Evolutionary conservation across 805 yeast species (phyloP), one percentile per base, ranked within the genome.

Genomic region (Myxozyma nipponensis): DNA sequence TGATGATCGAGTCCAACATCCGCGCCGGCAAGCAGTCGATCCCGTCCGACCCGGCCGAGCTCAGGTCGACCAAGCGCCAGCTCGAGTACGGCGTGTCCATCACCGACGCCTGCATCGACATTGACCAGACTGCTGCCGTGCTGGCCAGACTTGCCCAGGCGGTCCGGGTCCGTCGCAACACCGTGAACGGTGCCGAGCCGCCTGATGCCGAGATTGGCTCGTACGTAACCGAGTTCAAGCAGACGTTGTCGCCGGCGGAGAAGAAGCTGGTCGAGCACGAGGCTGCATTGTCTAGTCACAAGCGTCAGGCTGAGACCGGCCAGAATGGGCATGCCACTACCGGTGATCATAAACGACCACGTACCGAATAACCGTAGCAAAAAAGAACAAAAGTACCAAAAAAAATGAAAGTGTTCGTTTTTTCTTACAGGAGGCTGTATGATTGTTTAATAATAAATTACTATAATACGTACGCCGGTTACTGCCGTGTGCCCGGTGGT

Each of bases 91-190:
- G 98, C 56, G 86, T 89, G 57, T 86, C 95, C 26, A 89, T 91
- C 63, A 91, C 98, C n/a, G 98, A 91, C 70, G 96, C 96, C 28
- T 91, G 98, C 76, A 89, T 91, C 54, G 78, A 87, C 53, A 87
- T 95, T 88, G 93, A 85, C 47, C 74, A 81, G 43, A 91, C 98
- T 17, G 91, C 76, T 43, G 71, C 68, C 23, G 91, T 88, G 48
- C 75, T 91, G 61, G 77, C 75, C 45, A 72, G 74, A 45, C 78
- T 91, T 62, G 83, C 97, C 23, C 77, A 77, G 30, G 95, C 96
- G 52, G 93, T 91, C 26, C 78, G 79, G 68, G 73, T 74, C 42
- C 84, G 97, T 76, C 83, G 97, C 13, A 51, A 38, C 21, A 17
- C 19, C 15, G 7, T 10, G 15, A 35, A 35, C 21, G 38, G 38